Evolutionary conservation across 2,329 filamentous ascomycete genomes (phyloP).

Genomic region (Cordyceps sp.): DNA sequence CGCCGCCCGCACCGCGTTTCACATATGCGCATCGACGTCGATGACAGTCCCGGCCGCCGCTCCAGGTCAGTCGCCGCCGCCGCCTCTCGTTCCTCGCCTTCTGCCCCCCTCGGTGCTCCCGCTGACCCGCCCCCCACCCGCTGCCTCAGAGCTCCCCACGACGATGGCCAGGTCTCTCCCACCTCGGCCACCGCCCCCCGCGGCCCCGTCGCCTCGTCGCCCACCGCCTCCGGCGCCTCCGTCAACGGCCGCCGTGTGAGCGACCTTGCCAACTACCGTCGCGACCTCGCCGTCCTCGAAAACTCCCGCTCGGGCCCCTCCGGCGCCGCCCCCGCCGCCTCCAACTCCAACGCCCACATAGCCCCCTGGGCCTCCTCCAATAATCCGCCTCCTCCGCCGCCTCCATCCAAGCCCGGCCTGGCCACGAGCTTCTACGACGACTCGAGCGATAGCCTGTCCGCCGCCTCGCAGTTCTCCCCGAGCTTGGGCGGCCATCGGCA

Average conservation of each 20-base stretch:
- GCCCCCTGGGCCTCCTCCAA: slow-evolving; percentile 40
- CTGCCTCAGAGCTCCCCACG: slow-evolving; percentile 9
- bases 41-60: slow-evolving; percentile 24
- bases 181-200: slow-evolving; percentile 26
- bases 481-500: slow-evolving; percentile 33
- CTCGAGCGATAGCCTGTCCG: slow-evolving; percentile 52
- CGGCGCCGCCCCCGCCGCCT: slow-evolving; percentile 30
- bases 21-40: slow-evolving; percentile 15
- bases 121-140: not conserved
- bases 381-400: slow-evolving; percentile 15
- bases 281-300: slow-evolving; percentile 39
- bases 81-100: slow-evolving; percentile 5
- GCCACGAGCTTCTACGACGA: slow-evolving; percentile 56
- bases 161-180: slow-evolving; percentile 32
- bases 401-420: slow-evolving; percentile 17
- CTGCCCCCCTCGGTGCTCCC: not conserved
- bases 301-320: slow-evolving; percentile 25
- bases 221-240: slow-evolving; percentile 21
- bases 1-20: slow-evolving; percentile 6
- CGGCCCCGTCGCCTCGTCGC: slow-evolving; percentile 28
- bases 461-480: slow-evolving; percentile 51
- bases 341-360: slow-evolving; percentile 27
- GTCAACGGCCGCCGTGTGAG: slow-evolving; percentile 36
- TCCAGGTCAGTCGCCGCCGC: slow-evolving; percentile 21
- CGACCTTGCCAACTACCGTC: slow-evolving; percentile 54